A percentile compares a stretch with the other conserved stretches of the same genome.
These are phyloP conservation scores for Boletus bicolor DNA, from an alignment of 768 basidiomycete species.

Conservation along the genomic window DNA sequence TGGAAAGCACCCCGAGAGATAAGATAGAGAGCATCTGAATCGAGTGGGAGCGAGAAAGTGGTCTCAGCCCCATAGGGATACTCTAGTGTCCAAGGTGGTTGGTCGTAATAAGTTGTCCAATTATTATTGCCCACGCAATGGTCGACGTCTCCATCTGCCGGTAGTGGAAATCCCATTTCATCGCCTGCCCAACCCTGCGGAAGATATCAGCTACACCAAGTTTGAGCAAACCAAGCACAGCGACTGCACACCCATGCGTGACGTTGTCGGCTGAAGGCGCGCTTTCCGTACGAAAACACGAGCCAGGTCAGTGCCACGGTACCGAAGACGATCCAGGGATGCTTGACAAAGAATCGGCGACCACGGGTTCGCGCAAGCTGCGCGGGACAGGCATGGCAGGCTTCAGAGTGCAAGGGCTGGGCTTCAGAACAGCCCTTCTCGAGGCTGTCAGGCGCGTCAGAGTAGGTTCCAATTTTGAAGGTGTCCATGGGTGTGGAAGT, in stretches of 20 bases:
- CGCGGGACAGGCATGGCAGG: not conserved
- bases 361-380: not conserved
- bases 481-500: slow-evolving; percentile 13
- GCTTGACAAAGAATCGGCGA: slow-evolving; percentile 9
- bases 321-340: slow-evolving; percentile 6
- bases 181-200: slow-evolving; percentile 7
- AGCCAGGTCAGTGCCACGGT: slow-evolving; percentile 13
- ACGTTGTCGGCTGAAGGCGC: not conserved
- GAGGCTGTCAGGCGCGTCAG: slow-evolving; percentile 4
- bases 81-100: slow-evolving; percentile 20
- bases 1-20: slow-evolving; percentile 30
- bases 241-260: slow-evolving; percentile 9
- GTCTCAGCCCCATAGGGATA: slow-evolving; percentile 27
- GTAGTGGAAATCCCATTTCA: not conserved
- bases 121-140: slow-evolving; percentile 18
- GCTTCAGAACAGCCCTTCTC: slow-evolving; percentile 20
- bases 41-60: slow-evolving; percentile 29
- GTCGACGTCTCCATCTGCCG: slow-evolving; percentile 1
- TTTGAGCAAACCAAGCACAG: not conserved
- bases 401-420: slow-evolving; percentile 1
- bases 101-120: slow-evolving; percentile 25
- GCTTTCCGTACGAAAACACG: slow-evolving; percentile 4
- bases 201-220: not conserved
- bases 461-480: slow-evolving; percentile 1
- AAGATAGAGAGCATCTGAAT: slow-evolving; percentile 31